Base-by-base conservation (phyloP, 192 early-diverging fungal genomes). In the Umbelopsis vinacea region DNA sequence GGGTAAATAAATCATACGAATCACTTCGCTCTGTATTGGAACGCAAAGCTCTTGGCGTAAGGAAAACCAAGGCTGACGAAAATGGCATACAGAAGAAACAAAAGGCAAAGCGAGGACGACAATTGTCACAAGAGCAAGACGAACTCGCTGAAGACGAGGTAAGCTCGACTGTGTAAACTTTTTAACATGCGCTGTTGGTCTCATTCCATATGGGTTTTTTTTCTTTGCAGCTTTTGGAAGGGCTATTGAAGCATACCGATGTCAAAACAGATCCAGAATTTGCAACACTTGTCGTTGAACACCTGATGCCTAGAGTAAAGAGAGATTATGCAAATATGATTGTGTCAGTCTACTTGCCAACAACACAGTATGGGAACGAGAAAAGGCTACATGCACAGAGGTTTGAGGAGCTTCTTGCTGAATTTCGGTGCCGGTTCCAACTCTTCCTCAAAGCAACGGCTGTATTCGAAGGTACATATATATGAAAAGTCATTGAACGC, bases 61-160 rank as follows among this genome's bases (percentile, higher is more conserved):
- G 53, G 6, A 54, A 14, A 26, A 12, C 53, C 53, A 37, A 35
- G 3, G 48, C 17, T 5, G 48, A 50, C 5, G 14, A 12, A 0
- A 63, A 63, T 37, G 7, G 3, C 33, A 12, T 14, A 17, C 57
- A 63, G 33, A 19, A 37, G 19, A 29, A 6, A 19, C 26, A 63
- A 37, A 63, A 35, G 12, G 15, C 10, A n/a, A 63, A 38, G 29
- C 26, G 57, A 14, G 33, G 33, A 17, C 57, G 57, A 17, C 57
- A 38, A 37, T 8, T 29, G 19, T 63, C 57, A 37, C 57, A 63
- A n/a, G 57, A 63, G 2, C 33, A 63, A 35, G 57, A 63, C 2
- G 33, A 63, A 63, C 57, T 63, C 37, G 10, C 26, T 17, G 33
- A 63, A 37, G 33, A 63, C 2, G 33, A 63, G 57, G 57, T 63